Base-by-base conservation (phyloP, 805 yeast species). In the Kazachstania kunashirensis region DNA sequence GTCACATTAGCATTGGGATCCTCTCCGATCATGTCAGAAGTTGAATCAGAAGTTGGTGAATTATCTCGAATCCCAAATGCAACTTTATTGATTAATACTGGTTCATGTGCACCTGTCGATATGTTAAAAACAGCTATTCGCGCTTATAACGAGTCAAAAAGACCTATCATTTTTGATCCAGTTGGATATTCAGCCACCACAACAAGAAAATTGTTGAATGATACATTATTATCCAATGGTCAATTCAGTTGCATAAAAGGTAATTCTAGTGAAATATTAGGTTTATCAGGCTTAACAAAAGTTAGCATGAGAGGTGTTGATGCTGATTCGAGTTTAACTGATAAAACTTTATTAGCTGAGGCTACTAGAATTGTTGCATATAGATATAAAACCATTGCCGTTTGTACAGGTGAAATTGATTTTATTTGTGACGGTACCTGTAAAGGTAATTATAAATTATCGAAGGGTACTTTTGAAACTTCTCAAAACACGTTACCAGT, bases 121-220 rank as follows among this genome's bases (percentile, higher is more conserved):
- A 61, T 68, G 38, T 71, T 72, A 42, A 45, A 63, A 16, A 47
- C 51, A 2, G 94, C 89, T 0, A 56, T 80, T 14, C 51, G 53
- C 8, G 71, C 69, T 0, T 84, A 86, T 53, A 80, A 79, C 50
- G 52, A 50, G 11, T 47, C 55, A 11, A 71, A 72, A 2, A 65
- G 68, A 31, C 88, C 84, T 3, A 70, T 86, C 23, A 73, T 86
- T 0, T 78, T 81, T 46, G 96, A 86, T 55, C 96, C 96, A 0
- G 95, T 86, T n/a, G 96, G 86, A 1, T 84, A 79, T 27, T 95
- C 95, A 19, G 95, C 96, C 0, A 69, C 95, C 0, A 39, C 50
- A 3, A 68, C 73, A 5, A 67, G 96, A 40, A 61, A 63, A 27
- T 49, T 57, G 3, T 63, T 75, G 13, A 71, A 77, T 35, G 54